Conservation (phyloP, 2,329 filamentous ascomycete genomes). For the Cytospora piceae region DNA sequence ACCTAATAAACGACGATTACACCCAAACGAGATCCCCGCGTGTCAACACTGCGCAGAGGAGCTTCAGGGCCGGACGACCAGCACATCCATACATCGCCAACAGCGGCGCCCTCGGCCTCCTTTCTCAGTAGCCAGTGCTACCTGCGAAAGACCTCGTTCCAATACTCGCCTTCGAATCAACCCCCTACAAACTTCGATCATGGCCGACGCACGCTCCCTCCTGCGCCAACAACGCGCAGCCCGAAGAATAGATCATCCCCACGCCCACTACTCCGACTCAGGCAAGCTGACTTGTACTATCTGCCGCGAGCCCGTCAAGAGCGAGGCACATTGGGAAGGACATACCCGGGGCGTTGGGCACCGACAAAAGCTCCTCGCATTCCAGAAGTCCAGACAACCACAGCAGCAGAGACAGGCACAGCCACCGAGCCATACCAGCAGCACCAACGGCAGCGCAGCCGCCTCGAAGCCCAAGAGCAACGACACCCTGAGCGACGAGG, state of each 20-base stretch:
- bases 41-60: not conserved
- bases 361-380: slow-evolving; percentile 43
- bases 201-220: slow-evolving; percentile 81
- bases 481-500: slow-evolving; percentile 38
- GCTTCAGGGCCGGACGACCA: not conserved
- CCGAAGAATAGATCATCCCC: slow-evolving; percentile 71
- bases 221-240: slow-evolving; percentile 77
- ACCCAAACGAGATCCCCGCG: not conserved
- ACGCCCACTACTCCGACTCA: slow-evolving; percentile 68
- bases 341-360: slow-evolving; percentile 59
- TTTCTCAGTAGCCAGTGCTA: not conserved
- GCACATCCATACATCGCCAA: not conserved
- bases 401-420: slow-evolving; percentile 32
- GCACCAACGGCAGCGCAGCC: slow-evolving; percentile 24
- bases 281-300: slow-evolving; percentile 70
- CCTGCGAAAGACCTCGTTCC: not conserved
- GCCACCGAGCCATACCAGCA: slow-evolving; percentile 26
- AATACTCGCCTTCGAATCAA: slow-evolving; percentile 6
- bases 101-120: not conserved
- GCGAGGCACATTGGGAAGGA: slow-evolving; percentile 68
- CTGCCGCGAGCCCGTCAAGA: slow-evolving; percentile 67
- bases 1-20: not conserved
- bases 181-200: slow-evolving; percentile 40
- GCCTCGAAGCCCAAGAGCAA: slow-evolving; percentile 29
- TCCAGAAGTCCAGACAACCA: slow-evolving; percentile 33